These are phyloP conservation scores for Ephemerocybe angulata DNA, from an alignment of 768 basidiomycete genomes.

Conservation along the genomic window DNA sequence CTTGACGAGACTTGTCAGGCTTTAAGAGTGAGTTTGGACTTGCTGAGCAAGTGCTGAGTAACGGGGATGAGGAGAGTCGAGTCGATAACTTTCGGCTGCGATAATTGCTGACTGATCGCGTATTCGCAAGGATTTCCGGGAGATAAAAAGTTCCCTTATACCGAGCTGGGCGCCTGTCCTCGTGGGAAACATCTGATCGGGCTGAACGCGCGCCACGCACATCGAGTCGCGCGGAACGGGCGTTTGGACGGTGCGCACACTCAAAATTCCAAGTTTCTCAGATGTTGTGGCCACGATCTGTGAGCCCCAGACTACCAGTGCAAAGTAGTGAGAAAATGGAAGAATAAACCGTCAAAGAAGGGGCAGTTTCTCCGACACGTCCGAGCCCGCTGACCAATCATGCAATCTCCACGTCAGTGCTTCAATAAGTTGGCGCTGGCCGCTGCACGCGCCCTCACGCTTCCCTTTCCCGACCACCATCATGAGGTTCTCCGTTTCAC, in stretches of 20 bases:
- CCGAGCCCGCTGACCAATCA: slow-evolving; percentile 14
- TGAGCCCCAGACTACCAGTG: no score
- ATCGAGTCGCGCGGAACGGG: no score
- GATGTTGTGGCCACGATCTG: no score
- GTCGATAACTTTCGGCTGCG: neutral
- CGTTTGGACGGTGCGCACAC: no score
- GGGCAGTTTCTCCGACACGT: slow-evolving; percentile 3
- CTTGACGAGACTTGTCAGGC: neutral
- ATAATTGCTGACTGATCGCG: slow-evolving; percentile 7
- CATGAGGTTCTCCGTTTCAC: slow-evolving; percentile 58
- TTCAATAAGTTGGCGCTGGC: slow-evolving; percentile 1
- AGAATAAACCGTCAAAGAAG: slow-evolving; percentile 2
- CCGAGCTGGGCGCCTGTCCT: slow-evolving; percentile 18
- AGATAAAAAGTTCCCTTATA: slow-evolving; percentile 26
- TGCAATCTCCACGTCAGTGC: slow-evolving; percentile 16
- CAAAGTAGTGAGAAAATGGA: no score
- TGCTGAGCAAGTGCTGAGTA: slow-evolving; percentile 12
- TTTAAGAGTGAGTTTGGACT: neutral
- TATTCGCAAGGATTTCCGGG: slow-evolving; percentile 9
- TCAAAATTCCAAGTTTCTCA: no score
- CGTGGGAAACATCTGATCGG: neutral
- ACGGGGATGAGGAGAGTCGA: slow-evolving; percentile 2
- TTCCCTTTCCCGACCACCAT: slow-evolving; percentile 11
- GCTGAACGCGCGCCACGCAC: neutral
- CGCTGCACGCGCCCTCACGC: slow-evolving; percentile 22